These are phyloP conservation scores for Sedum album DNA, from an alignment of 164 flowering plant species.

Conservation along the genomic window DNA sequence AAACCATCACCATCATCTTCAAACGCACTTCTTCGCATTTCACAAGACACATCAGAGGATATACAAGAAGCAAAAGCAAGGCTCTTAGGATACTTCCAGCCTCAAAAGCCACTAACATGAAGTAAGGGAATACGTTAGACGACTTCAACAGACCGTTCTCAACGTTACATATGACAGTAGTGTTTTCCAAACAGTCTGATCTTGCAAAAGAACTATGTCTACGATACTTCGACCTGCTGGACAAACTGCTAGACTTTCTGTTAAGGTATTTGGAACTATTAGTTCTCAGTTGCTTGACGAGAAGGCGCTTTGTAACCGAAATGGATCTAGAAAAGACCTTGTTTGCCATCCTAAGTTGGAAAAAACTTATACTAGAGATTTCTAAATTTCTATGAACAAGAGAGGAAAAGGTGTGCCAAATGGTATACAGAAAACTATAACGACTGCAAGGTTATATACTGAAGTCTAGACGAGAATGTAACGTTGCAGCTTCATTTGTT, in stretches of 20 bases:
- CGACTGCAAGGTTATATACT: no score
- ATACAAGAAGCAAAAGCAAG: slow-evolving; percentile 29
- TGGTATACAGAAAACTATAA: no score
- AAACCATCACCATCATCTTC: slow-evolving; percentile 42
- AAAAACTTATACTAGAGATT: no score
- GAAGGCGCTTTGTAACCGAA: neutral
- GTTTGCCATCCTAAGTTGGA: no score
- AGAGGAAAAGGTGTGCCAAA: no score
- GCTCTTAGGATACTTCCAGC: slow-evolving; percentile 49
- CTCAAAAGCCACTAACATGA: slow-evolving; percentile 39
- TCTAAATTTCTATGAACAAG: neutral
- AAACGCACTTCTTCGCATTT: slow-evolving; percentile 17
- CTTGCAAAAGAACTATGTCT: neutral
- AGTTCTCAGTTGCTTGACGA: neutral
- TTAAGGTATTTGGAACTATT: neutral
- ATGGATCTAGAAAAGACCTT: neutral
- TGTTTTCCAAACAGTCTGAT: slow-evolving; percentile 2
- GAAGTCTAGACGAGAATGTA: no score
- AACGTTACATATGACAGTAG: slow-evolving; percentile 18
- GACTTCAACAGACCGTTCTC: slow-evolving; percentile 21
- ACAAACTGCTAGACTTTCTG: neutral
- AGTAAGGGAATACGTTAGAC: slow-evolving; percentile 21
- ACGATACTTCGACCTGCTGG: neutral
- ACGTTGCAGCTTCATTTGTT: no score
- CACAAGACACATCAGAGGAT: slow-evolving; percentile 37